A percentile compares a stretch with the other conserved stretches of the same genome.
Evolutionary conservation across 23 red algal genomes (phyloP).

Genomic region (Agarophyton chilense): DNA sequence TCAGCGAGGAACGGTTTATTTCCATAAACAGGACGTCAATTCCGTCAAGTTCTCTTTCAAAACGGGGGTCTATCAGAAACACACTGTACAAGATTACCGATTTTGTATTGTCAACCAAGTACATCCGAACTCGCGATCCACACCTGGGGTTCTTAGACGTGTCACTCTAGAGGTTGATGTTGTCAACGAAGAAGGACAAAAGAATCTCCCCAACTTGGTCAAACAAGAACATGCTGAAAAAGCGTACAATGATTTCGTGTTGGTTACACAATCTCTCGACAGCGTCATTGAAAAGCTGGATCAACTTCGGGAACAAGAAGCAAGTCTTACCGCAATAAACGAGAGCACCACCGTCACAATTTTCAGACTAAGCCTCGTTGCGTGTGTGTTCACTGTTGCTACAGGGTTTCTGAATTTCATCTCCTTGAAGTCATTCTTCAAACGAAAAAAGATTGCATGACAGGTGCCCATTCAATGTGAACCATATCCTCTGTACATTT

Average conservation of each 20-base stretch:
- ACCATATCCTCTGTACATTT: background rate
- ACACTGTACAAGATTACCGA: constrained; percentile 52
- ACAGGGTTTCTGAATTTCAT: constrained; percentile 59
- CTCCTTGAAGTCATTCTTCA: constrained; percentile 70
- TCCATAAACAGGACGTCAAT: constrained; percentile 71
- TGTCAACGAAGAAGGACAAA: background rate
- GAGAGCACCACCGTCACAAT: constrained; percentile 33
- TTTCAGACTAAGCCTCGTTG: constrained; percentile 44
- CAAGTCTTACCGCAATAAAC: constrained; percentile 36
- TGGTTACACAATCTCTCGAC: constrained; percentile 34
- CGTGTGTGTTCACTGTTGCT: constrained; percentile 46
- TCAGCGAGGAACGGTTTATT: constrained; percentile 44
- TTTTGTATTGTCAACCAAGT: constrained; percentile 79
- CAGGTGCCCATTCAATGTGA: background rate
- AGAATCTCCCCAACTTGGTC: constrained; percentile 1
- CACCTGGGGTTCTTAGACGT: constrained; percentile 28
- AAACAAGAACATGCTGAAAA: constrained; percentile 62
- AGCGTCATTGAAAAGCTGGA: constrained; percentile 61
- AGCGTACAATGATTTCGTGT: constrained; percentile 41
- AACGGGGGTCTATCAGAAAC: background rate
- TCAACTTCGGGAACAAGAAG: constrained; percentile 46
- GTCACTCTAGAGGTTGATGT: constrained; percentile 25
- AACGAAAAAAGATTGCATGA: constrained; percentile 71
- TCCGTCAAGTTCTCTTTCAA: constrained; percentile 69
- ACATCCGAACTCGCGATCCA: constrained; percentile 9